These are phyloP conservation scores for Primulina eburnea DNA, from an alignment of 257 asterid genomes.

Conservation along the genomic window DNA sequence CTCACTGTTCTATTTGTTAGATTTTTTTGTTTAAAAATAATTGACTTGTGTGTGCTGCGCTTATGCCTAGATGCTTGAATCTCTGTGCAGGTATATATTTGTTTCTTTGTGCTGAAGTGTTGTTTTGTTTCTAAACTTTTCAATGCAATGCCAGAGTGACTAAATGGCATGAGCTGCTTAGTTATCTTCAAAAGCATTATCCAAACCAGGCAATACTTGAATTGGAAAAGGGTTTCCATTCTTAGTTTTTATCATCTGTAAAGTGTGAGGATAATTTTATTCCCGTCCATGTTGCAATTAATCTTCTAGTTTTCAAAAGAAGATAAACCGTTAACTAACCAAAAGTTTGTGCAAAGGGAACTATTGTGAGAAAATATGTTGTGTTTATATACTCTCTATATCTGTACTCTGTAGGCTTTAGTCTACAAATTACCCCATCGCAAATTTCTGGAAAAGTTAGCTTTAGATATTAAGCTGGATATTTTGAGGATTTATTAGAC, in stretches of 20 bases:
- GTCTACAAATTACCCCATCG: not conserved
- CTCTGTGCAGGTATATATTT: not conserved
- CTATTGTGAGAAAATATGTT: not conserved
- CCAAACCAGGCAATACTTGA: conserved; percentile 1
- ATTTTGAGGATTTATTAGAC: not conserved
- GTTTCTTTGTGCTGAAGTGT: conserved; percentile 6
- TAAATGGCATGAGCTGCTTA: not conserved
- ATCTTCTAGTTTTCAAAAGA: conserved; percentile 2
- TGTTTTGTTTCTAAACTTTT: not conserved
- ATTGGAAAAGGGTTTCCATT: not conserved
- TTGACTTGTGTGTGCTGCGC: not conserved
- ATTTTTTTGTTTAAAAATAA: not conserved
- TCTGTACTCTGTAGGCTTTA: not conserved
- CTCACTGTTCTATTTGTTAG: not conserved
- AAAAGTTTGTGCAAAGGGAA: not conserved
- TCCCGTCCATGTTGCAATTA: conserved; percentile 3
- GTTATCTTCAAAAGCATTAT: not conserved
- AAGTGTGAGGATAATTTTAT: conserved; percentile 7
- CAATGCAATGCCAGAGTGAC: conserved; percentile 9
- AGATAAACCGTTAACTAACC: conserved; percentile 2
- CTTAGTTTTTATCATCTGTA: conserved; percentile 11
- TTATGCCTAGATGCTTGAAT: not conserved
- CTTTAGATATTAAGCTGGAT: not conserved
- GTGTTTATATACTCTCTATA: not conserved
- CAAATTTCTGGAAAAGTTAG: not conserved